phyloP scores from a whole-genome alignment of 306 rosid species.

The Fragaria vesca region DNA sequence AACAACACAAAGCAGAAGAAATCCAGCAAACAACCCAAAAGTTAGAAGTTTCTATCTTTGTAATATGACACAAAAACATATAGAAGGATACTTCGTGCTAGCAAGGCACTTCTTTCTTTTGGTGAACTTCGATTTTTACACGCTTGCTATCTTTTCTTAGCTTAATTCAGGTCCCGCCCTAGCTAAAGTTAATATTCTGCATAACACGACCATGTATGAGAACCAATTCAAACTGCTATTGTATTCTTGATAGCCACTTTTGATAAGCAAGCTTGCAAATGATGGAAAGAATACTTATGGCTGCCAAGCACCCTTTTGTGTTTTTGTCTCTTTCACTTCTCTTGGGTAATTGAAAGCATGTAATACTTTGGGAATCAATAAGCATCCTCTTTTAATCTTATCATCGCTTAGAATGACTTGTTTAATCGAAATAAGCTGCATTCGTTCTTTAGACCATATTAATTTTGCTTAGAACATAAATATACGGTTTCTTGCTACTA shows the following conservation, averaged over 20 bases:
- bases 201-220: neutral
- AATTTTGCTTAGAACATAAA: neutral
- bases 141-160: too few relatives aligned
- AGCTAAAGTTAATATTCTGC: neutral
- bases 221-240: neutral
- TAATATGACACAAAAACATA: too few relatives aligned
- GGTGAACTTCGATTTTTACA: too few relatives aligned
- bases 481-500: neutral
- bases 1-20: too few relatives aligned
- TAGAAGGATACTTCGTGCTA: too few relatives aligned
- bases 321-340: neutral
- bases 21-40: too few relatives aligned
- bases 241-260: neutral
- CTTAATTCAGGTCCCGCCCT: neutral
- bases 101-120: too few relatives aligned
- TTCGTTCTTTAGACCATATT: neutral
- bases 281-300: conserved; percentile 4
- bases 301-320: neutral
- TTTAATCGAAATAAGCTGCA: neutral
- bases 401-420: neutral
- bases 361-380: neutral
- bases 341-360: conserved; percentile 2
- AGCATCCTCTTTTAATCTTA: neutral
- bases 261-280: neutral
- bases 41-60: too few relatives aligned